Conservation (phyloP, 192 early-diverging fungal genomes). For the Anaeromyces robustus region DNA sequence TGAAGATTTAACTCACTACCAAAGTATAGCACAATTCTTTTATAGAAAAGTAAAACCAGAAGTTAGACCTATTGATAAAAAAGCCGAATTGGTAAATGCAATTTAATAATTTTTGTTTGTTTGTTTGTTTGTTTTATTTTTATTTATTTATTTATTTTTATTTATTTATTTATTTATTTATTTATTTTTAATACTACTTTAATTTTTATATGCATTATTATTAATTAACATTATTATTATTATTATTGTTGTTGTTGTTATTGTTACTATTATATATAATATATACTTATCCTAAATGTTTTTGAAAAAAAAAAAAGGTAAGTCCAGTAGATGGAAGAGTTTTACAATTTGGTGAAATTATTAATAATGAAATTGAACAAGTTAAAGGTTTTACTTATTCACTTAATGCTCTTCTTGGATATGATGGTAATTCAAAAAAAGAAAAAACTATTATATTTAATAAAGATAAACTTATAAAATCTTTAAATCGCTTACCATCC, state of each 20-base stretch:
- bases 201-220: too few species aligned
- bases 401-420: constrained; percentile 73
- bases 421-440: constrained; percentile 1
- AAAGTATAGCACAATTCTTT: constrained; percentile 81
- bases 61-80: constrained; percentile 52
- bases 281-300: too few species aligned
- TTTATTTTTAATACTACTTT: too few species aligned
- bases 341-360: constrained; percentile 74
- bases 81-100: constrained; percentile 52
- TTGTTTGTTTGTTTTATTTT: too few species aligned
- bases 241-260: too few species aligned
- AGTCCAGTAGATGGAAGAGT: constrained; percentile 85
- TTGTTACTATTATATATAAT: too few species aligned
- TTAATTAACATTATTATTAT: too few species aligned
- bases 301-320: too few species aligned
- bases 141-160: not conserved
- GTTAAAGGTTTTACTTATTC: constrained; percentile 90
- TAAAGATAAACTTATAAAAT: constrained; percentile 5
- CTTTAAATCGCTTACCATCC: not conserved
- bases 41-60: constrained; percentile 52
- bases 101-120: too few species aligned
- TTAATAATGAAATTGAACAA: constrained; percentile 63
- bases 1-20: constrained; percentile 57
- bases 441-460: constrained; percentile 4
- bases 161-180: not conserved